A percentile compares a stretch with the other conserved stretches of the same genome.
Conservation (phyloP, 2,329 filamentous ascomycete species). For the Penicillium sp. region DNA sequence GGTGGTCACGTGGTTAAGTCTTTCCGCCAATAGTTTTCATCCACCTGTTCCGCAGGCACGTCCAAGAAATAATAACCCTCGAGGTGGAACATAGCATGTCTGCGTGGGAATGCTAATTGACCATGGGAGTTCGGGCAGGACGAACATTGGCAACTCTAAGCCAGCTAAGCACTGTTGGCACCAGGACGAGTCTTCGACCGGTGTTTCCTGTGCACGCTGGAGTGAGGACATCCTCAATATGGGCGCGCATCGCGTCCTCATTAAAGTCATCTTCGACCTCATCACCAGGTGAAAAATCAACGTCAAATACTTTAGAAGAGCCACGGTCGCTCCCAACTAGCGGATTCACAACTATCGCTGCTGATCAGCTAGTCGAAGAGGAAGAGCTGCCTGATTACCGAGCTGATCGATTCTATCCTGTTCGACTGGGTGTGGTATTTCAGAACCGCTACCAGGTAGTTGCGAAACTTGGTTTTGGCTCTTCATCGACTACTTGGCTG, state of each 20-base stretch:
- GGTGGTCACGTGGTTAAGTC: too few species aligned
- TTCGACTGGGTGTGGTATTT: constrained; percentile 27
- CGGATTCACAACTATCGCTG: not conserved
- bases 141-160: not conserved
- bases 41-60: too few species aligned
- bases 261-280: not conserved
- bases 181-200: not conserved
- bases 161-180: not conserved
- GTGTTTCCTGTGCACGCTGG: not conserved
- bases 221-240: not conserved
- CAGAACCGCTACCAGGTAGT: constrained; percentile 31
- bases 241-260: not conserved
- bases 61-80: too few species aligned
- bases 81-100: too few species aligned
- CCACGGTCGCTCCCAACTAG: not conserved
- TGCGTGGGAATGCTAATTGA: too few species aligned
- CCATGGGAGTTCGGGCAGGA: not conserved
- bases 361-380: constrained; percentile 5
- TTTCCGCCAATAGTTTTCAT: too few species aligned
- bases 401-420: constrained; percentile 21
- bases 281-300: not conserved
- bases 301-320: not conserved
- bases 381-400: constrained; percentile 5
- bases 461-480: constrained; percentile 34
- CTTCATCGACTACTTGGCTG: constrained; percentile 35